phyloP scores from a whole-genome alignment of 306 rosid species.

The Neltuma alba region DNA sequence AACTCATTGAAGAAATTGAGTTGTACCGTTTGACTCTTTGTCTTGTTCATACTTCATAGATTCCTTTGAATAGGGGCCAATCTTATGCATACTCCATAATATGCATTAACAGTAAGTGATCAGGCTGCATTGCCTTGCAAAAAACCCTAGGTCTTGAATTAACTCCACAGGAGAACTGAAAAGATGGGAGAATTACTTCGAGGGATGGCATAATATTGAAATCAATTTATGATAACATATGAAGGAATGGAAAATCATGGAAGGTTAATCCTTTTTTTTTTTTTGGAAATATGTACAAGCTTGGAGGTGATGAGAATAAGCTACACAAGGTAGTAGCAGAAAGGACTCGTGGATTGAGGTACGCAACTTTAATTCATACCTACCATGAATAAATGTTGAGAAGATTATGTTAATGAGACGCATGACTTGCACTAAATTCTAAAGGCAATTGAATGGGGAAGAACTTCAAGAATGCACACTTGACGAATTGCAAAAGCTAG shows the following conservation, averaged over 20 bases:
- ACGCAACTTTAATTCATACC: not conserved
- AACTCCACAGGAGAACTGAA: not conserved
- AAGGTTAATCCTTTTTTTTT: not conserved
- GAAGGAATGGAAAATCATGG: not conserved
- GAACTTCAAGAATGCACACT: conserved; percentile 16
- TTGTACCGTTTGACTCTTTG: not conserved
- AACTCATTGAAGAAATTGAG: not conserved
- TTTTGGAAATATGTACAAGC: not conserved
- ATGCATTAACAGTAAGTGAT: not conserved
- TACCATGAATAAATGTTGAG: not conserved
- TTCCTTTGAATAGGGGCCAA: not conserved
- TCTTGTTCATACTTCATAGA: not conserved
- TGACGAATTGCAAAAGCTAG: conserved; percentile 20
- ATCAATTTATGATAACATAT: not conserved
- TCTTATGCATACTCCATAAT: not conserved
- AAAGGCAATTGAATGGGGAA: conserved; percentile 23
- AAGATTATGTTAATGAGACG: not conserved
- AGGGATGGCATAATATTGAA: not conserved
- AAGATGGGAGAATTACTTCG: not conserved
- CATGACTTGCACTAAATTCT: not conserved
- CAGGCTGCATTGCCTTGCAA: not conserved
- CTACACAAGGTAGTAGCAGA: conserved; percentile 4
- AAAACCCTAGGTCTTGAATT: not conserved
- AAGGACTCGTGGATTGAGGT: conserved; percentile 29
- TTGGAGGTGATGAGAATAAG: not conserved